phyloP scores from a whole-genome alignment of 768 basidiomycete genomes.

The Gloeopeniophorella convolvens region DNA sequence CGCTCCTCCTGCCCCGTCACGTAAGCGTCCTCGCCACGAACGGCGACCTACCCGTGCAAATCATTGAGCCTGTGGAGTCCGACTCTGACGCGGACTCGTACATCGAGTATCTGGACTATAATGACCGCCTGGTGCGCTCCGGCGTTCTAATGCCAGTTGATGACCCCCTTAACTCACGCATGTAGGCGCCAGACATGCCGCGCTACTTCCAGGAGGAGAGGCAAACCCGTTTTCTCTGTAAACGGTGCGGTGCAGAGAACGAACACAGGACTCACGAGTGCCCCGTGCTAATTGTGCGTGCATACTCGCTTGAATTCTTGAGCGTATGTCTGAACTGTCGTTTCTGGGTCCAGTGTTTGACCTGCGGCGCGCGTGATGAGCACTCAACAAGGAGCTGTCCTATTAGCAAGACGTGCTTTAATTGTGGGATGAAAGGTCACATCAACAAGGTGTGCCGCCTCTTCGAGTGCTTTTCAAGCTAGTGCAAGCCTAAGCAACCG shows the following conservation, averaged over 20 bases:
- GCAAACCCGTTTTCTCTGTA: constrained; percentile 54
- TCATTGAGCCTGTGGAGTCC: constrained; percentile 39
- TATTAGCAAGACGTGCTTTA: constrained; percentile 73
- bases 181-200: constrained; percentile 41
- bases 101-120: constrained; percentile 76
- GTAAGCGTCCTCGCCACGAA: constrained; percentile 47
- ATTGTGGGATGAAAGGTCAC: constrained; percentile 81
- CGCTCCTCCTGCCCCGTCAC: constrained; percentile 60
- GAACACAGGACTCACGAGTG: constrained; percentile 66
- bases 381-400: constrained; percentile 74
- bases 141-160: not conserved
- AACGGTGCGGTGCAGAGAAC: constrained; percentile 69
- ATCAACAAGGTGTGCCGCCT: constrained; percentile 49
- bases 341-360: constrained; percentile 51
- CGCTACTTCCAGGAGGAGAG: constrained; percentile 61
- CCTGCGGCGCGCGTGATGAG: constrained; percentile 75
- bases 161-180: constrained; percentile 1
- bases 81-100: constrained; percentile 58
- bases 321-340: not conserved
- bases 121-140: constrained; percentile 44
- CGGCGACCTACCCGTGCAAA: constrained; percentile 35
- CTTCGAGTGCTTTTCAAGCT: not conserved
- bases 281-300: constrained; percentile 61
- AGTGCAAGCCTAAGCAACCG: not conserved
- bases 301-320: not conserved